Base-by-base conservation (phyloP, 2,329 filamentous ascomycete genomes). In the Stagonosporopsis cucurbitacearum region DNA sequence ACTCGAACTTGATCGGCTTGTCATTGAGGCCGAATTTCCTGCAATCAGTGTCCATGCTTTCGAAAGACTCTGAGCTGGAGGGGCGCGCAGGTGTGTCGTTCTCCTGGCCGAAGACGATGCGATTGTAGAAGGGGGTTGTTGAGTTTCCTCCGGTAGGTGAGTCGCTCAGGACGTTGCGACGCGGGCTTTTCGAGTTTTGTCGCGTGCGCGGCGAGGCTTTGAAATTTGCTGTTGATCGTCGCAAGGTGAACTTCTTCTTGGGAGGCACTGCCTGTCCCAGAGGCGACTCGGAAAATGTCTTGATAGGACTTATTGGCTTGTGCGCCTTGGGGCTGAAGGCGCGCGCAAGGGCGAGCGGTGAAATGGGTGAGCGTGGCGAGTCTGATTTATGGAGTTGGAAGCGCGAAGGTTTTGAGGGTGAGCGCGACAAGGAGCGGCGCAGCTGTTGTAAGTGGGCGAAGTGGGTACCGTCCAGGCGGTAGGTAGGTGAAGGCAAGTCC, bases 351-450 rank as follows among this genome's bases (percentile, higher is more conserved):
- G 71, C 74, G 25, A 79, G 74, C 12, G 78, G 78, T 19, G 78
- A 79, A 45, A 77, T 71, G 45, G 73, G 78, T 8, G 79, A 78
- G 50, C 70, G 66, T 23, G 72, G 69, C 37, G 71, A 67, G 66
- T 74, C 72, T 15, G 80, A 77, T 49, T 78, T 81, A 64, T 85
- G 80, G 49, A 96, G 79, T 53, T 85, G 83, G 74, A 95, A 94
- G 67, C 84, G 82, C 54, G 83, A 83, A 39, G 80, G 81, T 75
- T 95, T 96, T 28, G 94, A 96, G 11, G 94, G 94, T n/a, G 94
- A 97, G 67, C 92, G 86, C 54, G 93, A 97, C 61, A 97, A 82
- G 23, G 94, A 96, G 66, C 92, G 90, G 63, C 93, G 86, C 55
- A 97, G 82, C 68, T 92, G 90, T 71, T 91, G 86, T 61, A 96